Conservation (phyloP, 176 grass and related monocot genomes). For the bread wheat (Triticum aestivum) region DNA sequence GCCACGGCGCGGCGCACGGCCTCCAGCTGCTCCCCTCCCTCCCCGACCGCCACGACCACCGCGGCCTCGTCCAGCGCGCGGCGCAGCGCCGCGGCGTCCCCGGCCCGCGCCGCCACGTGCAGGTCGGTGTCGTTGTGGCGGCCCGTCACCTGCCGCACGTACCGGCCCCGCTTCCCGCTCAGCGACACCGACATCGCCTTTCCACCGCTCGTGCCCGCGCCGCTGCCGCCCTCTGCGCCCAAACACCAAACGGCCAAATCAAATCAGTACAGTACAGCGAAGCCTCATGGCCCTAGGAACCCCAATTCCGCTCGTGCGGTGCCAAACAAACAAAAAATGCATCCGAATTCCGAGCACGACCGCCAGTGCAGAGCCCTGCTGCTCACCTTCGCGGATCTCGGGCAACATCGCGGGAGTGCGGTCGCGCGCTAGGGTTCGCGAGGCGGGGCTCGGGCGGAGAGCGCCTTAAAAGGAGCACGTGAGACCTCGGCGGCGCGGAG, state of each 20-base stretch:
- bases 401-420: conserved; percentile 37
- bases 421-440: conserved; percentile 12
- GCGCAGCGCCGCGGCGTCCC: conserved; percentile 50
- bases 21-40: conserved; percentile 45
- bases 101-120: conserved; percentile 66
- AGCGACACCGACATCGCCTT: conserved; percentile 65
- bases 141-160: conserved; percentile 94
- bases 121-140: conserved; percentile 85
- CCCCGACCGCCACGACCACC: conserved; percentile 26
- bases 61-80: conserved; percentile 50
- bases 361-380: neutral
- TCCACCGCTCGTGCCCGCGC: neutral
- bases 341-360: neutral
- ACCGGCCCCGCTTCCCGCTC: conserved; percentile 68
- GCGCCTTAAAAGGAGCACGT: conserved; percentile 33
- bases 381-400: conserved; percentile 56
- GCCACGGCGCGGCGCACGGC: conserved; percentile 52
- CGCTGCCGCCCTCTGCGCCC: conserved; percentile 22
- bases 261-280: neutral
- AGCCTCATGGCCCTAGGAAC: neutral
- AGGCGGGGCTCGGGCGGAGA: conserved; percentile 31
- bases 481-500: neutral
- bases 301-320: neutral
- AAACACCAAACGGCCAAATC: neutral
- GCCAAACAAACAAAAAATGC: too few species aligned